Evolutionary conservation across 1,139 yeast genomes (phyloP).

Genomic region (Yamadazyma blattariae): DNA sequence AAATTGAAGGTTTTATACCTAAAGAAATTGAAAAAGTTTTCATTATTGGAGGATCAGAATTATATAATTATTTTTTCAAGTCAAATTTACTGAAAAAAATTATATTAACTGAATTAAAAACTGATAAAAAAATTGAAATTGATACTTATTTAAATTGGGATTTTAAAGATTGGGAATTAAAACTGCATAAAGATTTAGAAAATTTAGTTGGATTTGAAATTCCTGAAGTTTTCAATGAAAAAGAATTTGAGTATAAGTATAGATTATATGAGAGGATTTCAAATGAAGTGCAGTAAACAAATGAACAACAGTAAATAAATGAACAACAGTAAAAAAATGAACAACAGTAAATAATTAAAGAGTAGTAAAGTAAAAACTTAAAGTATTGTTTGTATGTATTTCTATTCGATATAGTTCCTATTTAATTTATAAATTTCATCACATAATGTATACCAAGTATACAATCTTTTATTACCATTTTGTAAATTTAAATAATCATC

Average conservation of each 20-base stretch:
- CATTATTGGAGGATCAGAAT: constrained; percentile 91
- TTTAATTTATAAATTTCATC: constrained; percentile 34
- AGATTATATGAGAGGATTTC: constrained; percentile 10
- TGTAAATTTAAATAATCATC: constrained; percentile 50
- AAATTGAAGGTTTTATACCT: constrained; percentile 25
- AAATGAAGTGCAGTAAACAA: no score
- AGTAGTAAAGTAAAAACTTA: no score
- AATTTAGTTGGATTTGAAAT: constrained; percentile 38
- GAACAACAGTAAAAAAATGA: no score
- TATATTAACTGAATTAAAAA: constrained; percentile 70
- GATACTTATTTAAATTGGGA: constrained; percentile 60
- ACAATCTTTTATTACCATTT: constrained; percentile 15
- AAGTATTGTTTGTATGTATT: no score
- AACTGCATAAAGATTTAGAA: constrained; percentile 31
- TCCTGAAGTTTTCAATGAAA: constrained; percentile 38
- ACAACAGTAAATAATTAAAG: no score
- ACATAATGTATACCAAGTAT: constrained; percentile 35
- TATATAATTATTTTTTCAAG: constrained; percentile 58
- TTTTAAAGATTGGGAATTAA: constrained; percentile 34
- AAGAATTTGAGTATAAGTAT: constrained; percentile 49
- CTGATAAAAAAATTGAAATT: constrained; percentile 43
- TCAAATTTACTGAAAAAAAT: constrained; percentile 51
- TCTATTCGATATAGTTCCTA: constrained; percentile 24
- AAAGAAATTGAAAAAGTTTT: constrained; percentile 54
- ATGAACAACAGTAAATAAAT: no score